Percentiles rank a stretch among this genome's conserved stretches.
Conservation (phyloP, 2,329 filamentous ascomycete genomes). For the Sarocladiaceae sp. region DNA sequence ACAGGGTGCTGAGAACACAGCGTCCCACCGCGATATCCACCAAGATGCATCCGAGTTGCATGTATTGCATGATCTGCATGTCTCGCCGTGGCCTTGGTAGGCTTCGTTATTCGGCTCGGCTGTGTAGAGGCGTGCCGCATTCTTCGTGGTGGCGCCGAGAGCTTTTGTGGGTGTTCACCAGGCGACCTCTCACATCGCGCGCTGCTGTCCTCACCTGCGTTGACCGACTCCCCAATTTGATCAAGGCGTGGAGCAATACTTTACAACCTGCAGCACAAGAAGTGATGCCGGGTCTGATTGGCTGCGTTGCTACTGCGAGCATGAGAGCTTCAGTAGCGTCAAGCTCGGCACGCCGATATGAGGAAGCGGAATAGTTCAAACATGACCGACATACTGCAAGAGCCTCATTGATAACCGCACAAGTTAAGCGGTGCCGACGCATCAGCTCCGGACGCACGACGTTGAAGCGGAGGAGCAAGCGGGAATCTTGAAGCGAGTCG, state of each 20-base stretch:
- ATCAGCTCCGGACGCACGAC: too few species aligned
- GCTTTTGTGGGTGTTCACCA: neutral
- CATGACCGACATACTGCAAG: too few species aligned
- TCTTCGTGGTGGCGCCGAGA: neutral
- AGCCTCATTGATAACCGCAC: too few species aligned
- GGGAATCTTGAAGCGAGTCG: too few species aligned
- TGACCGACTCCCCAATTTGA: neutral
- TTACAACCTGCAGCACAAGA: neutral
- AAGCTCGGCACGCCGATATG: neutral
- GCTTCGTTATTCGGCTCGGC: too few species aligned
- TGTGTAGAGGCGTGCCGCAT: too few species aligned
- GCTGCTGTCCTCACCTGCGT: neutral
- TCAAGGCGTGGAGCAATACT: neutral
- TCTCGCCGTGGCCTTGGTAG: too few species aligned
- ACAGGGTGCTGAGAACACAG: too few species aligned
- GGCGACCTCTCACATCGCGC: neutral
- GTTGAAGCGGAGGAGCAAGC: too few species aligned
- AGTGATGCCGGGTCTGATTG: neutral
- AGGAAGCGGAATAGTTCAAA: too few species aligned
- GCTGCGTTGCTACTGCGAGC: neutral
- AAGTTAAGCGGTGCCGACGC: too few species aligned
- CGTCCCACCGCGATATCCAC: too few species aligned
- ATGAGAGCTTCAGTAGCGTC: neutral
- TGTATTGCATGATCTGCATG: neutral
- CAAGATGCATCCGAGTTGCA: neutral